Conservation (phyloP, 176 grass and related monocot genomes). For the Coix lacrymajobi region DNA sequence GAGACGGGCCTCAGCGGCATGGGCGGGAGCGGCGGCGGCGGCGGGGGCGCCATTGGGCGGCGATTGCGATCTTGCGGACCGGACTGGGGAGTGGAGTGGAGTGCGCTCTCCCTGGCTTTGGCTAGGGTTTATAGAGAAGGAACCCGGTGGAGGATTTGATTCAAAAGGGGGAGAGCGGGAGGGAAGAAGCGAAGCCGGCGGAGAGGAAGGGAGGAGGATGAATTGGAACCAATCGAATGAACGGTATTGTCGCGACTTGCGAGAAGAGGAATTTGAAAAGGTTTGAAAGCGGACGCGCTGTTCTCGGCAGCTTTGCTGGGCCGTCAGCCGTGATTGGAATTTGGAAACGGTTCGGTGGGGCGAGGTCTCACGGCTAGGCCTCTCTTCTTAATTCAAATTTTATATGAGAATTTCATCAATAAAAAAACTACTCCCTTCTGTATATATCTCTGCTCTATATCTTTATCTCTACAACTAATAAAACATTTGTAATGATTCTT, state of each 20-base stretch:
- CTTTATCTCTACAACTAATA: no score
- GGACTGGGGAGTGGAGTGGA: not conserved
- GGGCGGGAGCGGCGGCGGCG: constrained; percentile 9
- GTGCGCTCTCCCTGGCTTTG: not conserved
- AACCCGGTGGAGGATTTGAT: not conserved
- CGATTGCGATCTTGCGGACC: not conserved
- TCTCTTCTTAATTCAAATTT: no score
- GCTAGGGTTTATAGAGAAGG: constrained; percentile 32
- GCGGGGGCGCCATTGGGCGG: constrained; percentile 8
- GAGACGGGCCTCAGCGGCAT: constrained; percentile 37
- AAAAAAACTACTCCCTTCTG: no score
- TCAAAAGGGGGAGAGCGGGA: constrained; percentile 38
- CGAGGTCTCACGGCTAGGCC: no score
- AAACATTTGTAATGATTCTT: no score
- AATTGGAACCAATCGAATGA: not conserved
- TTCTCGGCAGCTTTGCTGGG: constrained; percentile 26
- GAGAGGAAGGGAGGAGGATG: not conserved
- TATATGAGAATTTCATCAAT: no score
- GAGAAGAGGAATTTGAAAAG: not conserved
- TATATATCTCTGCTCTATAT: no score
- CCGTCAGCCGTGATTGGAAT: constrained; percentile 21
- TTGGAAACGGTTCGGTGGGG: not conserved
- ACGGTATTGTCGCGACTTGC: not conserved
- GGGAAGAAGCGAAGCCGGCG: not conserved
- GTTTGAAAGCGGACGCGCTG: constrained; percentile 19